Percentiles rank a stretch among this genome's conserved stretches.
phyloP scores from a whole-genome alignment of 2,329 filamentous ascomycete species.

The Aspergillus ruber region DNA sequence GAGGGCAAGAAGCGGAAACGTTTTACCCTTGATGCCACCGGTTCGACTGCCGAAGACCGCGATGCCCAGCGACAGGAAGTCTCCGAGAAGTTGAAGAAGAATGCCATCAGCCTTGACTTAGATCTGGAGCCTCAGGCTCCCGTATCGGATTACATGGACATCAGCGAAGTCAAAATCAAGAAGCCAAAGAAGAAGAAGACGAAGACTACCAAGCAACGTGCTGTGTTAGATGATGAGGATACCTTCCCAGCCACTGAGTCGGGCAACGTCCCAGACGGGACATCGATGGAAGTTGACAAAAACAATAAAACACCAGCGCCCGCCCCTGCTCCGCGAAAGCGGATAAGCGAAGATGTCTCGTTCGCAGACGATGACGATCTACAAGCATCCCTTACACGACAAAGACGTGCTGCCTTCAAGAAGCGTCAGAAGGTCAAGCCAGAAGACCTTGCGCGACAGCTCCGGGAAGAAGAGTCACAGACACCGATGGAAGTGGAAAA shows the following conservation, averaged over 20 bases:
- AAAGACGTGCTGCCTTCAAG: conserved; percentile 76
- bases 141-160: conserved; percentile 80
- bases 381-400: conserved; percentile 75
- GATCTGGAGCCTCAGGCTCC: conserved; percentile 51
- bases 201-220: conserved; percentile 66
- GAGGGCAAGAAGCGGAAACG: conserved; percentile 79
- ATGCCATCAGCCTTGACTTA: conserved; percentile 72
- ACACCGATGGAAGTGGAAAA: conserved; percentile 55
- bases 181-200: conserved; percentile 85
- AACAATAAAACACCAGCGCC: conserved; percentile 28
- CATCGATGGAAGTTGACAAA: conserved; percentile 71
- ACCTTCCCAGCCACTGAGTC: conserved; percentile 38
- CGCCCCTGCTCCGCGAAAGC: conserved; percentile 50
- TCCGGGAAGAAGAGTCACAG: conserved; percentile 56
- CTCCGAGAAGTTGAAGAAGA: conserved; percentile 57
- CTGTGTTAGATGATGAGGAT: conserved; percentile 54
- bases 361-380: conserved; percentile 91
- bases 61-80: conserved; percentile 50
- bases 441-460: conserved; percentile 76
- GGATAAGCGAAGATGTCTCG: conserved; percentile 57
- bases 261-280: conserved; percentile 33
- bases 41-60: conserved; percentile 59
- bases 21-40: conserved; percentile 78
- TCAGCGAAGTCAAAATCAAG: conserved; percentile 82
- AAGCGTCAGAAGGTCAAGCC: conserved; percentile 83